Percentiles rank a stretch among this genome's conserved stretches.
Evolutionary conservation across 1,284 basidiomycete genomes (phyloP).

Genomic region (Trametes hirsuta): DNA sequence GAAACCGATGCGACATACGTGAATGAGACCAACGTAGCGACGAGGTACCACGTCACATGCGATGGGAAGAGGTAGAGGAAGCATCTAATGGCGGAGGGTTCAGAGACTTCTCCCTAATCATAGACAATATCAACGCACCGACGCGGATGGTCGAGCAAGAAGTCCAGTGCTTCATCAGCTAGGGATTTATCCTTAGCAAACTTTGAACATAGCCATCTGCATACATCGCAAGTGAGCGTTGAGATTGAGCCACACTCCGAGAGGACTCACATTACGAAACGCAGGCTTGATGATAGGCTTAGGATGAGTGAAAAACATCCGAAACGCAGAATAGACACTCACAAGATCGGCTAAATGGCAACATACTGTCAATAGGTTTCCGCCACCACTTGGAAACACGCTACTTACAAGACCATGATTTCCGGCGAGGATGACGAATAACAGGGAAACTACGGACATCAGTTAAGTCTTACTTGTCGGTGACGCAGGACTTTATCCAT

Average conservation of each 20-base stretch:
- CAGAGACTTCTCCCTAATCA: neutral
- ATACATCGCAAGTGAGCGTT: neutral
- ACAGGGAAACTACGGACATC: constrained; percentile 43
- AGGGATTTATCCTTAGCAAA: constrained; percentile 51
- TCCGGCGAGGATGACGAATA: constrained; percentile 54
- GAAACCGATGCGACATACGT: constrained; percentile 42
- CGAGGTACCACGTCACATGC: constrained; percentile 83
- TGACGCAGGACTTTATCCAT: constrained; percentile 10
- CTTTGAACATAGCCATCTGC: constrained; percentile 54
- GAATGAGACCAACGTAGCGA: constrained; percentile 50
- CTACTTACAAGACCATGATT: constrained; percentile 52
- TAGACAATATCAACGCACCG: constrained; percentile 37
- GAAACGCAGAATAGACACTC: constrained; percentile 9
- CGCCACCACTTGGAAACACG: neutral
- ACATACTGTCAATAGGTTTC: neutral
- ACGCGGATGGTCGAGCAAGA: constrained; percentile 83
- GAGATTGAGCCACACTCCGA: neutral
- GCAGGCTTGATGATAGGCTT: constrained; percentile 16
- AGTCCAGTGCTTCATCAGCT: constrained; percentile 65
- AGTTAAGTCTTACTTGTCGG: neutral
- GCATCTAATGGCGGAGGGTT: constrained; percentile 47
- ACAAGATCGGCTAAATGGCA: constrained; percentile 42
- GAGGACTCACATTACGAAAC: constrained; percentile 26
- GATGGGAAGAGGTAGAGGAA: constrained; percentile 86
- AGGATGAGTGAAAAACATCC: neutral